Evolutionary conservation across 2,329 filamentous ascomycete species (phyloP).

Genomic region (Seiridium unicorne): DNA sequence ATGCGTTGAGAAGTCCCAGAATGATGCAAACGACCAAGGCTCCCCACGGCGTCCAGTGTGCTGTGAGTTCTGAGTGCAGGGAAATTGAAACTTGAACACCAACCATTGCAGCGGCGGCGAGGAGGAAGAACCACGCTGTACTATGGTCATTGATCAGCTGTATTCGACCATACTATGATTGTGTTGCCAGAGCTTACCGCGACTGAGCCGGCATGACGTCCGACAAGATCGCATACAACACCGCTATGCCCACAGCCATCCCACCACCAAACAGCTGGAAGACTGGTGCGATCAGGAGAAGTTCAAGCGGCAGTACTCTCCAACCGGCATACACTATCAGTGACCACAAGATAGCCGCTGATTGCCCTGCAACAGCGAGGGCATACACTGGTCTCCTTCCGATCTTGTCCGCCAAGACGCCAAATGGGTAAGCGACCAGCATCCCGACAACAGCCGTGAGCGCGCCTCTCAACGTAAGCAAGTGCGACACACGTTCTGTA

Average conservation of each 20-base stretch:
- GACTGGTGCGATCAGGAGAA: constrained; percentile 6
- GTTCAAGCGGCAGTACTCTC: constrained; percentile 5
- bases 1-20: constrained; percentile 7
- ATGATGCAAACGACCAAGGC: constrained; percentile 10
- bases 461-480: constrained; percentile 10
- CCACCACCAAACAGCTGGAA: constrained; percentile 10
- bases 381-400: constrained; percentile 12
- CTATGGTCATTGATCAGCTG: neutral
- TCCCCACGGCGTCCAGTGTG: constrained; percentile 13
- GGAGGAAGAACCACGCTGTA: constrained; percentile 14
- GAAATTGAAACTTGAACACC: constrained; percentile 11
- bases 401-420: constrained; percentile 15
- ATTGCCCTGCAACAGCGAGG: constrained; percentile 7
- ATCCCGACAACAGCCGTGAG: constrained; percentile 12
- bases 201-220: constrained; percentile 9
- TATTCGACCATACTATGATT: neutral
- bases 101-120: constrained; percentile 14
- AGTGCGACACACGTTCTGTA: constrained; percentile 10
- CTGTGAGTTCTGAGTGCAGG: constrained; percentile 11
- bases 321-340: constrained; percentile 7
- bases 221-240: constrained; percentile 11
- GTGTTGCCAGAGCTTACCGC: neutral
- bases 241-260: constrained; percentile 4
- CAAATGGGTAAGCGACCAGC: constrained; percentile 14
- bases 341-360: constrained; percentile 4